These are phyloP conservation scores for Ambrosia artemisiifolia DNA, from an alignment of 129 eudicot genomes.

Conservation along the genomic window DNA sequence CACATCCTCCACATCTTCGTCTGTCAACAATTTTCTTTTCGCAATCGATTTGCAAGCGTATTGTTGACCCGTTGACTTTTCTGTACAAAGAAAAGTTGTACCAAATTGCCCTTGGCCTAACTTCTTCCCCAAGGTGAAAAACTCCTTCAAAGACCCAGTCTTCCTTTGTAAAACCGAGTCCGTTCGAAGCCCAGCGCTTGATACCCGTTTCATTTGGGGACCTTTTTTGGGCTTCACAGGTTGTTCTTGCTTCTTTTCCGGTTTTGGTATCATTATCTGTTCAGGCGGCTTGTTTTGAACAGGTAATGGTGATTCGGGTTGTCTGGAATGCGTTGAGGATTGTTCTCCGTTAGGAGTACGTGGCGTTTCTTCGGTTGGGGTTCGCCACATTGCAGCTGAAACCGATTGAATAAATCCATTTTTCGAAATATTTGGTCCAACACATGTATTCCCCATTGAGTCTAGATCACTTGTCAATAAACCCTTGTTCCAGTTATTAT, in stretches of 20 bases:
- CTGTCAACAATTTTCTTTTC: conserved; percentile 76
- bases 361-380: conserved; percentile 51
- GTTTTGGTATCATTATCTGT: conserved; percentile 55
- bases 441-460: conserved; percentile 90
- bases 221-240: conserved; percentile 52
- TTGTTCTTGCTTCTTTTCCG: conserved; percentile 39
- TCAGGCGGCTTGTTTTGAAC: conserved; percentile 76
- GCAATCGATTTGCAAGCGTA: conserved; percentile 97
- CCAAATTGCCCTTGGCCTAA: conserved; percentile 96
- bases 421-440: conserved; percentile 73
- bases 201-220: conserved; percentile 60
- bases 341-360: conserved; percentile 48
- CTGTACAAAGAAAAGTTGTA: conserved; percentile 72
- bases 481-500: not conserved
- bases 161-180: conserved; percentile 70
- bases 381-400: conserved; percentile 88
- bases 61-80: conserved; percentile 58
- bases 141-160: conserved; percentile 74
- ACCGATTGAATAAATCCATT: conserved; percentile 80
- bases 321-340: conserved; percentile 30
- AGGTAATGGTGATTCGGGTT: conserved; percentile 47
- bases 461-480: conserved; percentile 15
- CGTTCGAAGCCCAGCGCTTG: conserved; percentile 77
- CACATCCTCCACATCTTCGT: conserved; percentile 93
- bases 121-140: conserved; percentile 78